Evolutionary conservation across 352 stramenopile species (phyloP).

Genomic region (Plasmopara muralis): DNA sequence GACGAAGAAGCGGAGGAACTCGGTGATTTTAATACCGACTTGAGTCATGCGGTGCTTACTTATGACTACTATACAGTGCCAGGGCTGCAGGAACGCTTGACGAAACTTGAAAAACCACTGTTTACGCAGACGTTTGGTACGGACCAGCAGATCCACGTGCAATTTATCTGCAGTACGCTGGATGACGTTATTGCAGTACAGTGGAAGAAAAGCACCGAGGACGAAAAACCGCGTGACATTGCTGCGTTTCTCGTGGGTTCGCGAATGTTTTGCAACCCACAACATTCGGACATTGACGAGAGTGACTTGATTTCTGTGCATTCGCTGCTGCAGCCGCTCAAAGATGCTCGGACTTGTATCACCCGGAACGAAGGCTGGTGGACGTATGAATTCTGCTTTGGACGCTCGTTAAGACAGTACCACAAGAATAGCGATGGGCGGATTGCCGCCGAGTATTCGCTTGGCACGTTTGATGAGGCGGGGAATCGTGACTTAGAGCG

Average conservation of each 20-base stretch:
- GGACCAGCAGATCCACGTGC: constrained; percentile 36
- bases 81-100: constrained; percentile 40
- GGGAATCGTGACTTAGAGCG: constrained; percentile 47
- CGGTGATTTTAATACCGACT: constrained; percentile 32
- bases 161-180: constrained; percentile 62
- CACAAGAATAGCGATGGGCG: constrained; percentile 60
- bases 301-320: constrained; percentile 43
- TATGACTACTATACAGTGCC: constrained; percentile 47
- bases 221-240: constrained; percentile 9
- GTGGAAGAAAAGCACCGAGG: constrained; percentile 19
- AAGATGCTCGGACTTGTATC: constrained; percentile 46
- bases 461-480: constrained; percentile 44
- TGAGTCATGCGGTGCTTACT: constrained; percentile 15
- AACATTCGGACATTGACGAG: constrained; percentile 40
- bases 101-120: constrained; percentile 33
- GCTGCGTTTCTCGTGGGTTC: constrained; percentile 58
- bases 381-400: constrained; percentile 84
- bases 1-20: constrained; percentile 35
- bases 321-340: constrained; percentile 47
- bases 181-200: constrained; percentile 40
- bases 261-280: constrained; percentile 57
- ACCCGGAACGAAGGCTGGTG: constrained; percentile 79
- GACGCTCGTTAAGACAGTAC: constrained; percentile 61
- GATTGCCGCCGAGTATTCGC: constrained; percentile 59
- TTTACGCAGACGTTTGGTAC: constrained; percentile 57